Evolutionary conservation across 2,329 filamentous ascomycete genomes (phyloP), one percentile per base, ranked within the genome.

Genomic region (Cadophora sp.): DNA sequence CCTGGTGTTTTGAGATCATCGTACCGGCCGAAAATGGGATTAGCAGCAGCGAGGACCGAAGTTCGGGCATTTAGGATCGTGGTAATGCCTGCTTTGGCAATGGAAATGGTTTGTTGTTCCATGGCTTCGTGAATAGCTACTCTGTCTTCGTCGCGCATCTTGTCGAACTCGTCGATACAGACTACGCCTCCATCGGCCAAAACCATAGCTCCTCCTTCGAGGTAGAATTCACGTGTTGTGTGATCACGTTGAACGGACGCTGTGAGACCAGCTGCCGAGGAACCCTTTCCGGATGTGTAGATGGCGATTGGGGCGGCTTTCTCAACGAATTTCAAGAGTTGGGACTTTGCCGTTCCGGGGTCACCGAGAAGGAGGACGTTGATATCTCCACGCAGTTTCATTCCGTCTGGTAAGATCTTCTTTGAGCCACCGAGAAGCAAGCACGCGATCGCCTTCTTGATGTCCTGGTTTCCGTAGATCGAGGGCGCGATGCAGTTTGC

Each of bases 91-190:
- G 96, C 96, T 82, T 99, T 98, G 72, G 96, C 96, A 75, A 99
- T 98, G 12, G 96, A 98, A 69, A 99, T 99, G 0, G 96, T 99
- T 80, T 99, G 96, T 82, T 99, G 96, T 79, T 99, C 96, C 96
- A 99, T 99, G 68, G 96, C 96, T 86, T 99, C 96, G 85, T 99
- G 96, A 73, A 99, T 99, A 1, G 96, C 96, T 7, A 98, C 96
- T 74, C 96, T 88, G 76, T 99, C 96, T 80, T 99, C 96, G 78
- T 99, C 96, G 71, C 96, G 88, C 96, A 99, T 99, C 85, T 99
- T 99, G 83, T 99, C 96, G 78, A 99, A 99, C 81, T 99, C 96
- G 78, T 99, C 96, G 75, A 99, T 99, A 80, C 96, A 98, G 11
- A 98, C 96, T 0, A 98, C 95, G 75, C 96, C 96, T 2, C 94